phyloP scores from a whole-genome alignment of 257 asterid species.

The Rehmannia glutinosa region DNA sequence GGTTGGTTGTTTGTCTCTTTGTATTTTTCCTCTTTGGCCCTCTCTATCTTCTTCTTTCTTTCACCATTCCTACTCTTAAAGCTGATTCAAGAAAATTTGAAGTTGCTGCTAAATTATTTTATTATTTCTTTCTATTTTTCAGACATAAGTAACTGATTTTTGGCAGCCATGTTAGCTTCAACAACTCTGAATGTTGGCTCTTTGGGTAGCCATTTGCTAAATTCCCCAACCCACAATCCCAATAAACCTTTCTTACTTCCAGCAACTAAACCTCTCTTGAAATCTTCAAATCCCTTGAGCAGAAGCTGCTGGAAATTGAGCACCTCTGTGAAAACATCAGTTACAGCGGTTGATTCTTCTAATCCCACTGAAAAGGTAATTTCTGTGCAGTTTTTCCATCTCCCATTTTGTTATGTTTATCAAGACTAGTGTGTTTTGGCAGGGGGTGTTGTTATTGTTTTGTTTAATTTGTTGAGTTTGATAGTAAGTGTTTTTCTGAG shows the following conservation, averaged over 20 bases:
- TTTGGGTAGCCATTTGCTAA: constrained; percentile 31
- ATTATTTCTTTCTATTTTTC: no score
- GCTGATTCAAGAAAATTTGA: background rate
- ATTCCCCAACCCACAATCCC: constrained; percentile 33
- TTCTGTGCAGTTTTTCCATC: background rate
- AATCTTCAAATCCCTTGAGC: constrained; percentile 30
- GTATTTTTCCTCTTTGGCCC: constrained; percentile 17
- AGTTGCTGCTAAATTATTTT: no score
- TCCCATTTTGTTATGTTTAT: background rate
- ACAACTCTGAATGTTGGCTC: constrained; percentile 59
- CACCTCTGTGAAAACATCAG: constrained; percentile 42
- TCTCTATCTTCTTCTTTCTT: constrained; percentile 20
- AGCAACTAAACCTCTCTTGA: constrained; percentile 30
- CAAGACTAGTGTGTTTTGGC: background rate
- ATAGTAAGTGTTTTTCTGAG: no score
- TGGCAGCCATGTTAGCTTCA: constrained; percentile 60
- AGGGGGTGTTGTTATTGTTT: no score
- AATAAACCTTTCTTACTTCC: constrained; percentile 40
- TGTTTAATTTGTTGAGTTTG: no score
- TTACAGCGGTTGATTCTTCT: constrained; percentile 74
- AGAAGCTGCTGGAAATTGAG: constrained; percentile 31
- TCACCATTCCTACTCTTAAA: background rate
- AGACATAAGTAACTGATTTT: background rate
- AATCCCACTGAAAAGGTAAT: constrained; percentile 56
- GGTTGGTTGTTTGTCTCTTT: constrained; percentile 31